Base-by-base conservation (phyloP, 257 asterid species). In the Prunella vulgaris region DNA sequence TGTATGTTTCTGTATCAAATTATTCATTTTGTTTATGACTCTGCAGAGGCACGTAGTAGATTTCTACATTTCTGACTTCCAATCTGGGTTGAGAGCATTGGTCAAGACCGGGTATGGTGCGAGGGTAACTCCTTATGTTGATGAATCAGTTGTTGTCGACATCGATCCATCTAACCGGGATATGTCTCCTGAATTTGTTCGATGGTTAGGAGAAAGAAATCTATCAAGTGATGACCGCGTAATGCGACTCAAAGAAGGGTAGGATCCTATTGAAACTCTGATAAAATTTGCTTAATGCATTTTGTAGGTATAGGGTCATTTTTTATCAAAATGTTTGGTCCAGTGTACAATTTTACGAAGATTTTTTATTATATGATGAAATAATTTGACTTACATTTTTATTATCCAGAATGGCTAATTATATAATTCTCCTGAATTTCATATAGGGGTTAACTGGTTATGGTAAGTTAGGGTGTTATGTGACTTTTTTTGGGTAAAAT, bases 161-260 rank as follows among this genome's bases (percentile, higher is more conserved):
- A 80, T 80, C 75, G 76, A 86, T 69, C 89, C 89, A 3, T 72
- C 84, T 2, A 86, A 80, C 73, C 75, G 77, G 69, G 83, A 84
- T 33, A 79, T 78, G 84, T 84, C 89, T 53, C 89, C 89, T 20
- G 87, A 84, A 1, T 84, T 86, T 33, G 30, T 76, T 59, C 68
- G 84, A 68, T 86, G 92, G 92, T 74, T 86, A 60, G 86, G 86
- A 22, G 87, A 67, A 51, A 78, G 89, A 67, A 84, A 84, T 33
- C 87, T 86, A 22, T 86, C 92, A 22, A 77, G 84, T 28, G 92
- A 86, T 74, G 89, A 84, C 68, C 89, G 89, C 20, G 73, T 76
- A 14, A 86, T 86, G 92, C 77, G 87, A 32, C 77, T 86, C 69
- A 84, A 84, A 75, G 92, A 86, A 84, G 92, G 92, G 92, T 86